Conservation (phyloP, 1,284 basidiomycete genomes). For the Gymnopus androsaceus region DNA sequence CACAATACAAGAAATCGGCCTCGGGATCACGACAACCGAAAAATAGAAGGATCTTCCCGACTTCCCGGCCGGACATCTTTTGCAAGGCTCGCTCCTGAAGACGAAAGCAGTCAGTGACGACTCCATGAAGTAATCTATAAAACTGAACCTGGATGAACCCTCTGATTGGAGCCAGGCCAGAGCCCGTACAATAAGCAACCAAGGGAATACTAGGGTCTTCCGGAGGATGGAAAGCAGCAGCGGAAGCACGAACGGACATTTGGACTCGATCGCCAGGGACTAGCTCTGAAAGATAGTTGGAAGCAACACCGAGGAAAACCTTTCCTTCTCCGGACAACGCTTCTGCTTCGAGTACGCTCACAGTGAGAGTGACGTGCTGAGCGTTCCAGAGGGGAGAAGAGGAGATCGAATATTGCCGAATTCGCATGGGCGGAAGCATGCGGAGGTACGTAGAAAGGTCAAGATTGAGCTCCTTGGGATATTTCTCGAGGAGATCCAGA, state of each 20-base stretch:
- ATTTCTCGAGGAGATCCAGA: constrained; percentile 46
- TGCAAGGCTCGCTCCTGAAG: constrained; percentile 47
- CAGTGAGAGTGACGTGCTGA: constrained; percentile 44
- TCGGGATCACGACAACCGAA: constrained; percentile 49
- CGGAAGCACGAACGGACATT: constrained; percentile 45
- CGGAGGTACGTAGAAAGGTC: constrained; percentile 42
- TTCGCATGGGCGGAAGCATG: constrained; percentile 50
- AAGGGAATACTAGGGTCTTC: constrained; percentile 44
- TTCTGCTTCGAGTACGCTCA: constrained; percentile 43
- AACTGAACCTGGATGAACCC: constrained; percentile 42
- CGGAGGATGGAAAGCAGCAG: constrained; percentile 49
- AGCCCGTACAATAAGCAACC: constrained; percentile 52
- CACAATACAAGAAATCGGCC: constrained; percentile 46
- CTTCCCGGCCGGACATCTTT: constrained; percentile 44
- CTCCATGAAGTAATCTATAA: background rate
- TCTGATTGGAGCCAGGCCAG: constrained; percentile 54
- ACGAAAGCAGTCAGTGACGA: background rate
- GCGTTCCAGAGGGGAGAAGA: constrained; percentile 52
- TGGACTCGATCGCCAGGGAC: constrained; percentile 45
- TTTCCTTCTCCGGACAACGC: constrained; percentile 35
- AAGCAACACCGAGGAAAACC: constrained; percentile 49
- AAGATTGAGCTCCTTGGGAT: constrained; percentile 39
- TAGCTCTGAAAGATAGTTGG: constrained; percentile 47
- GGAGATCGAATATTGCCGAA: constrained; percentile 56
- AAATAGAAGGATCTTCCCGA: constrained; percentile 48